Base-by-base conservation (phyloP, 768 basidiomycete genomes). In the Boletus subcaerulescens region DNA sequence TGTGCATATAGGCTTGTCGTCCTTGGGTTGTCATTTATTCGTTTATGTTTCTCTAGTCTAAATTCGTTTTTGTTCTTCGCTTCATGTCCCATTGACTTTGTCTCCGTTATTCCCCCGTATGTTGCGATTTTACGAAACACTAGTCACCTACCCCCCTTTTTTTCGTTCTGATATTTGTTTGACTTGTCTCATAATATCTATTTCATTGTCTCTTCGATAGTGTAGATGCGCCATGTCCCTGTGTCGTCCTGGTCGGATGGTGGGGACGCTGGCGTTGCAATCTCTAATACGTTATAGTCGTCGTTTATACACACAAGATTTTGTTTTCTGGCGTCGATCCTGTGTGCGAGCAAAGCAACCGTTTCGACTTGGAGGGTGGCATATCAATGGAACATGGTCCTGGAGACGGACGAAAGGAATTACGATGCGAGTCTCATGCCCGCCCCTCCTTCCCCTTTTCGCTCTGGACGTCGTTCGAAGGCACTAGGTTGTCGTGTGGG, bases 271-370 rank as follows among this genome's bases (percentile, higher is more conserved):
- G 56, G 55, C 47, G 61, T 50, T 58, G 65, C 56, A 54, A 50
- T 68, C 56, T 63, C 65, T 71, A 71, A 71, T 69, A 70, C 63
- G 22, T 71, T 69, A 71, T 71, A 69, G 59, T 69, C 63, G 36
- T 71, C 58, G 63, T 69, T 69, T 69, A 71, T 71, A 67, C 59
- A 12, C 17, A 12, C 17, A 11, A 15, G n/a, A 35, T 29, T 24
- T 51, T 35, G 26, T 45, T 45, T n/a, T 45, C n/a, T 31, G 24
- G 33, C 33, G 13, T 33, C 33, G 13, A 11, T 33, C 33, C 13
- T 33, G 12, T 33, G 33, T 14, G 33, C 33, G 14, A 4, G 33
- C 12, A 35, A 35, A 33, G 32, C 32, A 24, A 24, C 5, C 24
- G 24, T 24, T 24, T 24, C 24, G 24, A 24, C 24, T 24, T 24